phyloP scores from a whole-genome alignment of 2,329 filamentous ascomycete genomes.

The Achaetomium macrosporum region DNA sequence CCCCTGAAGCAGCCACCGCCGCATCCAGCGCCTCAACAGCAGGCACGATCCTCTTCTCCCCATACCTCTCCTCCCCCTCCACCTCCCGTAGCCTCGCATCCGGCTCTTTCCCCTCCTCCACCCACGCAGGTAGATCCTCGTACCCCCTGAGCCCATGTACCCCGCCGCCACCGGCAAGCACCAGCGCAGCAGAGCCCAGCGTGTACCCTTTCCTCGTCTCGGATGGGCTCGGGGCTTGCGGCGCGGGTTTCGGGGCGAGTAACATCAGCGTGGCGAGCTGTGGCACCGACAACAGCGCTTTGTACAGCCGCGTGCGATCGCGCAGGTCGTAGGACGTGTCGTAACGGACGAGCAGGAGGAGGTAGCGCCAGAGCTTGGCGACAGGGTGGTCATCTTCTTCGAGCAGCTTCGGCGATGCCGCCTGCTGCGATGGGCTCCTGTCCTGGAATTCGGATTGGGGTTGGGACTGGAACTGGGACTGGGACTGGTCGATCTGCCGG shows the following conservation, averaged over 20 bases:
- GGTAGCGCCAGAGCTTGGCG: constrained; percentile 75
- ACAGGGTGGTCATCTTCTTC: constrained; percentile 60
- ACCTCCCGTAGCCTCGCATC: constrained; percentile 63
- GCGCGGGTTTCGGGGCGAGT: constrained; percentile 88
- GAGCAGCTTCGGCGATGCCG: constrained; percentile 24
- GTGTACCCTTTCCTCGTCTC: constrained; percentile 72
- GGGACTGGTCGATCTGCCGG: constrained; percentile 42
- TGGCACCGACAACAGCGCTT: constrained; percentile 71
- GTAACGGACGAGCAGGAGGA: constrained; percentile 79
- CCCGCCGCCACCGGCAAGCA: constrained; percentile 70
- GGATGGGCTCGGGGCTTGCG: constrained; percentile 82
- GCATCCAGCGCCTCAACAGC: constrained; percentile 61
- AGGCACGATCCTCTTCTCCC: constrained; percentile 42
- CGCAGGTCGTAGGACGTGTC: constrained; percentile 93
- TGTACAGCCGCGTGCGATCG: constrained; percentile 84
- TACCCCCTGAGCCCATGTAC: constrained; percentile 74
- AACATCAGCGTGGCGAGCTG: constrained; percentile 88
- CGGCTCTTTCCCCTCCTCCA: constrained; percentile 71
- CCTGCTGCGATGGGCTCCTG: constrained; percentile 15
- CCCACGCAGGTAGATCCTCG: constrained; percentile 76
- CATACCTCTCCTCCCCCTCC: constrained; percentile 27
- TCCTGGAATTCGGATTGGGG: constrained; percentile 25
- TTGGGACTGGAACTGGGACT: not conserved
- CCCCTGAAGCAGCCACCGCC: constrained; percentile 33
- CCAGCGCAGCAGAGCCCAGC: constrained; percentile 78